Conservation (phyloP, 202 grass and related monocot genomes). For the Carex arenaria region DNA sequence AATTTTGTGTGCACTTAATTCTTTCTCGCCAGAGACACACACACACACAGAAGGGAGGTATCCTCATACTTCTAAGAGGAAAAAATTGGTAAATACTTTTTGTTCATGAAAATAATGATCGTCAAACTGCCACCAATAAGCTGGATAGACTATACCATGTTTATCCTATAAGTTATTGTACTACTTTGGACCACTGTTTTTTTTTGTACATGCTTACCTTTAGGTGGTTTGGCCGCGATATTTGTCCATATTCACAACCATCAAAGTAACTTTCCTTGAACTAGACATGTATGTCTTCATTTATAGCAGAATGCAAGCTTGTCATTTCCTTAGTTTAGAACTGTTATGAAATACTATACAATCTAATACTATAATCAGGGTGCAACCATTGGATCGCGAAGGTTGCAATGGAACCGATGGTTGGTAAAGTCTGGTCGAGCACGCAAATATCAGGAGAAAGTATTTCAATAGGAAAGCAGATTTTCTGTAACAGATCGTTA, state of each 20-base stretch:
- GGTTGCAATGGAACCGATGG: conserved; percentile 34
- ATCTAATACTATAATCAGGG: conserved; percentile 29
- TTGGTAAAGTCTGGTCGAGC: conserved; percentile 54
- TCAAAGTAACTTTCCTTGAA: neutral
- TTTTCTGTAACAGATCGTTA: conserved; percentile 94
- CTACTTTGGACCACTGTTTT: neutral
- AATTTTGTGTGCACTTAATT: neutral
- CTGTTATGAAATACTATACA: neutral
- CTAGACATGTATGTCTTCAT: neutral
- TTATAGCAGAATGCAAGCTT: neutral
- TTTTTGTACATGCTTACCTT: neutral
- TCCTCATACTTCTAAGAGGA: neutral
- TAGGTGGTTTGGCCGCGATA: neutral
- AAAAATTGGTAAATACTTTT: neutral
- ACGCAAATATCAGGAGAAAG: conserved; percentile 36
- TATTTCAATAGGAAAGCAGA: conserved; percentile 77
- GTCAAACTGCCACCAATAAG: neutral
- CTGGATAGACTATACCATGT: neutral
- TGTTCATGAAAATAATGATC: neutral
- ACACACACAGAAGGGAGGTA: neutral
- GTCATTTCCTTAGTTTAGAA: neutral
- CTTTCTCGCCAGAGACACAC: neutral
- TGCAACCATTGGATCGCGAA: conserved; percentile 49
- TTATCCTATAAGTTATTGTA: neutral
- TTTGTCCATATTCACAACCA: neutral